Conservation (phyloP, 176 grass and related monocot genomes). For the Rhynchospora breviuscula region DNA sequence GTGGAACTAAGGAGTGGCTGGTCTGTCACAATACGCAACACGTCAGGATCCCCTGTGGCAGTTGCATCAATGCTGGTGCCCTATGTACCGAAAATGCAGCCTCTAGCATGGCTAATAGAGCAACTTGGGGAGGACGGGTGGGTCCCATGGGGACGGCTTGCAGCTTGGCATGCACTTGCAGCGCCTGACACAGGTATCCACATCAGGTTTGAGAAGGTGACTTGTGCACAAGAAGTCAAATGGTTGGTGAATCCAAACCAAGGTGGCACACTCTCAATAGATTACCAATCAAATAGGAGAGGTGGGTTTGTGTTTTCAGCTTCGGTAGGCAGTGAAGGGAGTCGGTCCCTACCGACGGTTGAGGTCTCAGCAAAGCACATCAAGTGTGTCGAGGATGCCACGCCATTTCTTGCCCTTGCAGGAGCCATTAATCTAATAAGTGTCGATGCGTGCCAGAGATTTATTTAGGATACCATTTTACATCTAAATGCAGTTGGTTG, state of each 20-base stretch:
- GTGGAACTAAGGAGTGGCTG: slow-evolving; percentile 8
- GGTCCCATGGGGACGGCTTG: not conserved
- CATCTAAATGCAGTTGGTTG: not conserved
- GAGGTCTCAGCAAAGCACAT: slow-evolving; percentile 62
- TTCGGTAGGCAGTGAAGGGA: not conserved
- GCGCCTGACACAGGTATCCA: not conserved
- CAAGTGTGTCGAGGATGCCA: slow-evolving; percentile 59
- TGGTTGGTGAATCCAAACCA: slow-evolving; percentile 15
- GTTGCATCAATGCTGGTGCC: slow-evolving; percentile 5
- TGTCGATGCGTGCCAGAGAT: slow-evolving; percentile 64
- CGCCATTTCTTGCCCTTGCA: slow-evolving; percentile 54
- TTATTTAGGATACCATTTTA: slow-evolving; percentile 27
- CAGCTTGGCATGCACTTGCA: not conserved
- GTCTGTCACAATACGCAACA: not conserved
- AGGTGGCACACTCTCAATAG: not conserved
- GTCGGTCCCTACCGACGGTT: slow-evolving; percentile 34
- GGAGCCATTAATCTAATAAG: slow-evolving; percentile 67
- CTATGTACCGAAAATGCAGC: slow-evolving; percentile 1
- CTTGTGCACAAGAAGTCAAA: not conserved
- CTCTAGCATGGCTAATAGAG: slow-evolving; percentile 3
- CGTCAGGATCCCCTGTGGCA: not conserved
- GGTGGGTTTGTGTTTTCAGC: not conserved
- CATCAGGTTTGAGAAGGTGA: not conserved
- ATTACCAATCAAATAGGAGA: not conserved
- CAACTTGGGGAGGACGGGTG: not conserved